Percentiles rank a stretch among this genome's conserved stretches.
Conservation (phyloP, 2,329 filamentous ascomycete species). For the Cordyceps tenuipes region DNA sequence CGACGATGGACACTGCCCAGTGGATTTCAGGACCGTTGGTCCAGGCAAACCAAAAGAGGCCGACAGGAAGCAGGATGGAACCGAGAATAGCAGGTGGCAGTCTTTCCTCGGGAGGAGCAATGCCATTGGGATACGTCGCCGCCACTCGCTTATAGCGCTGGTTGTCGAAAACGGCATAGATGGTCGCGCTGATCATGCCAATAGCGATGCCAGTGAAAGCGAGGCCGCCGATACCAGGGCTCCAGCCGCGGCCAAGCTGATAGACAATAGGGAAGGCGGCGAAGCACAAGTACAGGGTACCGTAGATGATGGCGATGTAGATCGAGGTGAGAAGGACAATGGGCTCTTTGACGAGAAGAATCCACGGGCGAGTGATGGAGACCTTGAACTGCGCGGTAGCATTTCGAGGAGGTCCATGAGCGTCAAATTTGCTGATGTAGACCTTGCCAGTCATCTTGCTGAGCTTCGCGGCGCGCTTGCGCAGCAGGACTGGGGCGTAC, state of each 20-base stretch:
- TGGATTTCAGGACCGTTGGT: slow-evolving; percentile 48
- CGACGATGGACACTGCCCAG: slow-evolving; percentile 44
- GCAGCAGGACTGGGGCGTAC: slow-evolving; percentile 49
- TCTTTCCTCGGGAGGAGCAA: slow-evolving; percentile 55
- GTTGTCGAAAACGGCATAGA: slow-evolving; percentile 45
- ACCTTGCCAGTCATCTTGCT: slow-evolving; percentile 44
- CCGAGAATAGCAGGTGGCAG: slow-evolving; percentile 54
- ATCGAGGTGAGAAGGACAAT: slow-evolving; percentile 56
- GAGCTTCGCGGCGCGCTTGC: slow-evolving; percentile 41
- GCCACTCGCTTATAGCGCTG: slow-evolving; percentile 41
- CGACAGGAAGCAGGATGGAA: slow-evolving; percentile 47
- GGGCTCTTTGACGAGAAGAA: slow-evolving; percentile 57
- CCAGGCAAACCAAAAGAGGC: slow-evolving; percentile 61
- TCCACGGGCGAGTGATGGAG: slow-evolving; percentile 54
- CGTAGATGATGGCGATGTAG: slow-evolving; percentile 54
- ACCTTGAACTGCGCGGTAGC: slow-evolving; percentile 44
- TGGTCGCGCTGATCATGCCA: slow-evolving; percentile 51
- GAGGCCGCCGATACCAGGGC: slow-evolving; percentile 48
- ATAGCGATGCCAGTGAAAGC: slow-evolving; percentile 57
- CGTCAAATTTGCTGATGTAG: slow-evolving; percentile 43
- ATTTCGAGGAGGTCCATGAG: slow-evolving; percentile 32
- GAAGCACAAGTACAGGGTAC: slow-evolving; percentile 47
- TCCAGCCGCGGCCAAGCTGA: slow-evolving; percentile 49
- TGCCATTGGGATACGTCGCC: slow-evolving; percentile 39
- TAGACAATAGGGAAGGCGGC: slow-evolving; percentile 54